Base-by-base conservation (phyloP, 1,139 yeast species). In the Pichia sp. region DNA sequence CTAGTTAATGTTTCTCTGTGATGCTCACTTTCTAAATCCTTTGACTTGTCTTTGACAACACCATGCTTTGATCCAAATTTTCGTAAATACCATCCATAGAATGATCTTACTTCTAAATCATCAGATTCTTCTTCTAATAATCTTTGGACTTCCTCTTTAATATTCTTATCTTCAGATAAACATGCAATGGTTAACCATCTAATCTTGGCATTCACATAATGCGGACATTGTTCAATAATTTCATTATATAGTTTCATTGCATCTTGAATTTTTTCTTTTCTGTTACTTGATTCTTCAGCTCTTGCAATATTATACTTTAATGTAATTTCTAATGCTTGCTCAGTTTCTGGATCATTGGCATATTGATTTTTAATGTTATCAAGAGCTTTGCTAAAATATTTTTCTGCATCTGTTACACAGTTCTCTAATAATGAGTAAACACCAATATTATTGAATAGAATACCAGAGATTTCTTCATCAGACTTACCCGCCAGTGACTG, bases 1-100 rank as follows among this genome's bases (percentile, higher is more conserved):
- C 85, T 81, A 34, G 83, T 85, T 57, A 92, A 74, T 0, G 98
- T 88, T 45, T 84, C 86, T 65, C 87, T 87, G 64, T 86, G 90
- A 63, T 87, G 95, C 29, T 76, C 72, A 53, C 87, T 83, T 64
- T 89, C 97, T 36, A 78, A 67, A 56, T 78, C 83, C 28, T 80
- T 78, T 49, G 70, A 74, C 35, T 59, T 60, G 33, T 67, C 66
- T 25, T 52, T 44, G 29, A 54, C 49, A 34, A 66, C 47, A 8
- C 56, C 55, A 48, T 61, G 61, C 42, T 63, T 64, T 56, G 75
- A 78, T 57, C 83, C 85, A 54, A 75, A 78, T 47, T 78, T 76
- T 54, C 78, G 76, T 54, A 88, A 71, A 63, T 81, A 87, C 97
- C 97, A 94, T 35, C 96, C 95, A 65, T 85, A 87, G 57, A 92